Base-by-base conservation (phyloP, 2,329 filamentous ascomycete species). In the Fusarium sp. region DNA sequence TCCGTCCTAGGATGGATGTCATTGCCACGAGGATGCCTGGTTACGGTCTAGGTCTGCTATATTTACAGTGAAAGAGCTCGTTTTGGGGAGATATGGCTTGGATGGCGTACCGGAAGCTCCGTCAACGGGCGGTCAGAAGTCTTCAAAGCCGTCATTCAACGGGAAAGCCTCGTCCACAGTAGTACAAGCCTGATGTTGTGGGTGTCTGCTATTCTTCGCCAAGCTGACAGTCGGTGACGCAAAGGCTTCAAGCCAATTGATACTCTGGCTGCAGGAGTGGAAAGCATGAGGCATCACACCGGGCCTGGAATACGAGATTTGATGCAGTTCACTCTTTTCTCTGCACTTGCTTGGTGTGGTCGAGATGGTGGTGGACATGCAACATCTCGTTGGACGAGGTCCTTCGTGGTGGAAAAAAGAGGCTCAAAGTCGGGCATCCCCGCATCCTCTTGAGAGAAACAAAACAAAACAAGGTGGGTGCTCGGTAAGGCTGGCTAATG, bases 401-500 rank as follows among this genome's bases (percentile, higher is more conserved):
- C n/a, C 43, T 37, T n/a, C 18, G 34, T n/a, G 27, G 16, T 34
- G 41, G 45, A 13, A 18, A 18, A 61, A 25, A 23, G 64, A 75
- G 52, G 72, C 72, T 74, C 67, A 74, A 56, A 68, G 35, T 39
- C 37, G 35, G 54, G 39, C 41, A 63, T 30, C 63, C 45, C 67
- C 39, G 35, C 48, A 45, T 45, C 39, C 14, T n/a, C 50, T 14
- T 18, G 48, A 23, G 50, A 34, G 52, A 34, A 56, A 56, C 30
- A 35, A 32, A 56, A 56, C 30, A n/a, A 61, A 30, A 45, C 39
- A 27, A 41, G 41, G 11, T 35, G 18, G 27, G 7, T 10, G 11
- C 20, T 27, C 39, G 50, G 14, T 72, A 75, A 72, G 72, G 72
- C 72, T 72, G 64, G 72, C 68, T 75, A 75, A 75, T 74, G 72